Percentiles rank a stretch among this genome's conserved stretches.
Conservation (phyloP, 805 yeast genomes). For the Saturnispora hagleri region DNA sequence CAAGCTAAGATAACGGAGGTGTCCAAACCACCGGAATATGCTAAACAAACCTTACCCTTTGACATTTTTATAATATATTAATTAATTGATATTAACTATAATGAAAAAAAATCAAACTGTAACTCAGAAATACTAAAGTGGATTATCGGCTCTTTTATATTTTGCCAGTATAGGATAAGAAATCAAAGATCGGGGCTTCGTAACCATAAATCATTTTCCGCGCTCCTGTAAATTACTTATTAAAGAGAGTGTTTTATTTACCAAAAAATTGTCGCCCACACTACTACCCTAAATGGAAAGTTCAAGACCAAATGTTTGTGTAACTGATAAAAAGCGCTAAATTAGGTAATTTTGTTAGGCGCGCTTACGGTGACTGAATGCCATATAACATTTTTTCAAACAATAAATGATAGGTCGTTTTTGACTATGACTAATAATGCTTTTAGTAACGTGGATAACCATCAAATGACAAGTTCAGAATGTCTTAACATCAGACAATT, state of each 20-base stretch:
- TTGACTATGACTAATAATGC: not conserved
- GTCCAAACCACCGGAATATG: constrained; percentile 98
- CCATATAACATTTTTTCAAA: not conserved
- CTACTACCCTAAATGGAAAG: not conserved
- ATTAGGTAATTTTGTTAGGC: not conserved
- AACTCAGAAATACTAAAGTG: not conserved
- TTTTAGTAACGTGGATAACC: too few relatives aligned
- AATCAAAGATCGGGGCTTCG: not conserved
- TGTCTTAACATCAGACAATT: too few relatives aligned
- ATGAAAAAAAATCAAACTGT: not conserved
- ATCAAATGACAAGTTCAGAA: not conserved
- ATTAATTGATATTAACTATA: not conserved
- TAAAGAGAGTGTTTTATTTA: not conserved
- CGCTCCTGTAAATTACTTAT: not conserved
- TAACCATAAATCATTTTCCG: not conserved
- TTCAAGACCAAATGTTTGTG: not conserved
- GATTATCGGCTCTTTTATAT: not conserved
- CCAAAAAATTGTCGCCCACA: not conserved
- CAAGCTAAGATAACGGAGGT: constrained; percentile 97
- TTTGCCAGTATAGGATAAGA: not conserved
- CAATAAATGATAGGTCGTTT: not conserved
- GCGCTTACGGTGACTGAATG: not conserved
- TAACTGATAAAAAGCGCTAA: not conserved
- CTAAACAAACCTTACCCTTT: constrained; percentile 98
- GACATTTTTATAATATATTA: constrained; percentile 46